These are phyloP conservation scores for Lunularia cruciata DNA, from an alignment of 225 moss, liverwort and hornwort genomes.

Conservation along the genomic window DNA sequence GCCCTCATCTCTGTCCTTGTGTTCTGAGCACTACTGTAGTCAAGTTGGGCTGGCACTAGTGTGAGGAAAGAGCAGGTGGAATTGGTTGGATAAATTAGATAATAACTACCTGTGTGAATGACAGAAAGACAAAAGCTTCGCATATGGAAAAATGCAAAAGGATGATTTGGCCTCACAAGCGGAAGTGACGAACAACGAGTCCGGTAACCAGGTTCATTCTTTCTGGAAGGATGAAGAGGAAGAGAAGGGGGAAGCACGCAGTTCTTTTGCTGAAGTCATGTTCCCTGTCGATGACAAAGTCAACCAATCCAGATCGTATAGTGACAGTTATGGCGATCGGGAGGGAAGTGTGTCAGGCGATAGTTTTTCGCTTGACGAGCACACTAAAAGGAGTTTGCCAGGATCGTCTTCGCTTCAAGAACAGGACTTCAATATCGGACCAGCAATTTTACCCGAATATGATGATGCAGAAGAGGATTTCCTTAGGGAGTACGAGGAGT, in stretches of 20 bases:
- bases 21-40: too few species aligned
- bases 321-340: background rate
- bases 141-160: slow-evolving; percentile 48
- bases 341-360: slow-evolving; percentile 12
- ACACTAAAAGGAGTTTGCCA: slow-evolving; percentile 43
- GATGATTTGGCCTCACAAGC: slow-evolving; percentile 23
- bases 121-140: slow-evolving; percentile 40
- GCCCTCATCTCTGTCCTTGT: too few species aligned
- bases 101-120: too few species aligned
- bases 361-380: slow-evolving; percentile 20
- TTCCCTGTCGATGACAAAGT: slow-evolving; percentile 28
- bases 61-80: background rate
- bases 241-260: slow-evolving; percentile 1
- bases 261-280: slow-evolving; percentile 38
- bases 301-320: slow-evolving; percentile 3
- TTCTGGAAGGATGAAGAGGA: slow-evolving; percentile 24
- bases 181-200: slow-evolving; percentile 1
- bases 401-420: slow-evolving; percentile 46
- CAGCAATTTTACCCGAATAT: slow-evolving; percentile 53
- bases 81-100: background rate
- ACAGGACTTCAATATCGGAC: slow-evolving; percentile 47
- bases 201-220: background rate
- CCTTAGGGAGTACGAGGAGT: slow-evolving; percentile 76
- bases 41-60: too few species aligned
- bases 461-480: slow-evolving; percentile 89